Conservation (phyloP, 768 basidiomycete species). For the Mycena olivaceomarginata region DNA sequence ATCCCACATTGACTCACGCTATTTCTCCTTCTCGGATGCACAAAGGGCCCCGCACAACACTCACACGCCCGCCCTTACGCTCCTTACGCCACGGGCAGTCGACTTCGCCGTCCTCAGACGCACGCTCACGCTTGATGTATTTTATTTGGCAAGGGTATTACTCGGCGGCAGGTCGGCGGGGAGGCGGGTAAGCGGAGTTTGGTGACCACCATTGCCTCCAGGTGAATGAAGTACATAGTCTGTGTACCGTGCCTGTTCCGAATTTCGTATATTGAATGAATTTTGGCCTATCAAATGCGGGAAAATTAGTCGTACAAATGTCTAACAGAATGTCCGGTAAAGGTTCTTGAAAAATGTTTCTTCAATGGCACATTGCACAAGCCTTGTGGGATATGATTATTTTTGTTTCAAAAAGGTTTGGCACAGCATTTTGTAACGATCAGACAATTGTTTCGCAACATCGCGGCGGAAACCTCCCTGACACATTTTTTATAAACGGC, state of each 20-base stretch:
- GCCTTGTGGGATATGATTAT: too few relatives aligned
- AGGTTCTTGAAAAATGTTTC: too few relatives aligned
- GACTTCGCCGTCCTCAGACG: background rate
- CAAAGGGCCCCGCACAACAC: background rate
- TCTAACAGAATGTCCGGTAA: too few relatives aligned
- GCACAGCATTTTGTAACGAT: too few relatives aligned
- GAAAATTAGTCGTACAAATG: background rate
- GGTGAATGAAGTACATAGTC: background rate
- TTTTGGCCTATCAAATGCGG: constrained; percentile 5
- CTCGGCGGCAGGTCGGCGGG: too few relatives aligned
- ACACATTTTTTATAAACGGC: too few relatives aligned
- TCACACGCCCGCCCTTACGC: background rate
- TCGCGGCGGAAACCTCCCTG: too few relatives aligned
- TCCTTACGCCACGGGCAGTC: background rate
- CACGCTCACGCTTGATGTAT: background rate
- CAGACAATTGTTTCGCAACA: too few relatives aligned
- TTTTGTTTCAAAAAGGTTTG: too few relatives aligned
- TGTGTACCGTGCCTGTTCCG: background rate
- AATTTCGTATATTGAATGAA: constrained; percentile 2
- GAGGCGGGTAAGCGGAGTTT: too few relatives aligned
- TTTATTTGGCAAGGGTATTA: background rate
- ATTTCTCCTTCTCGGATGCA: background rate
- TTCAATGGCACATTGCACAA: too few relatives aligned
- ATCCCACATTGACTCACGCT: background rate
- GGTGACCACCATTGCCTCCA: background rate